Percentiles rank a stretch among this genome's conserved stretches.
Evolutionary conservation across 768 basidiomycete species (phyloP).

Genomic region (Calocybe cyanea): DNA sequence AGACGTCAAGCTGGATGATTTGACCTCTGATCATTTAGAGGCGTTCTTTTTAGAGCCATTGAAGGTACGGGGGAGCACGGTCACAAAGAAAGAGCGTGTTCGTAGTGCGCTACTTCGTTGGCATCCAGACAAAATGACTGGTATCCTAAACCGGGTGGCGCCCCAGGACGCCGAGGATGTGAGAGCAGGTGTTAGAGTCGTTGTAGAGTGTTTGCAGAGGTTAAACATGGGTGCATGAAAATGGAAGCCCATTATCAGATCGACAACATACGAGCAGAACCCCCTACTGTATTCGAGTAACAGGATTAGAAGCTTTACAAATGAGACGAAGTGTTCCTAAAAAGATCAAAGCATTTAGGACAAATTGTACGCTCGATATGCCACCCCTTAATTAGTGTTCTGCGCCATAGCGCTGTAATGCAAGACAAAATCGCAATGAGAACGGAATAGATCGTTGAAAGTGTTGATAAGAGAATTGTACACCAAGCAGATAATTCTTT

Average conservation of each 20-base stretch:
- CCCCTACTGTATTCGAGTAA: neutral
- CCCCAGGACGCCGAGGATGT: conserved; percentile 43
- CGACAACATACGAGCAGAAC: neutral
- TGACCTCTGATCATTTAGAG: conserved; percentile 38
- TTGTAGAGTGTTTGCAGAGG: conserved; percentile 32
- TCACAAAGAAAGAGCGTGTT: conserved; percentile 49
- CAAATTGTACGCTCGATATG: no score
- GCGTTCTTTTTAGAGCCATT: conserved; percentile 49
- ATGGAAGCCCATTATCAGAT: neutral
- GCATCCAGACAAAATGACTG: conserved; percentile 63
- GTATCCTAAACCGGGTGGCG: conserved; percentile 37
- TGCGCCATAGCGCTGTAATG: no score
- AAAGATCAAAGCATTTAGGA: no score
- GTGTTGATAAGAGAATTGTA: no score
- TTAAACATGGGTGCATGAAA: conserved; percentile 19
- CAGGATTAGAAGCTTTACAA: no score
- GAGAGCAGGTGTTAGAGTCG: conserved; percentile 40
- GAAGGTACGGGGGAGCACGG: conserved; percentile 34
- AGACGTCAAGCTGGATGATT: conserved; percentile 20
- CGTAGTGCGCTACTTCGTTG: conserved; percentile 60
- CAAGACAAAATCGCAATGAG: no score
- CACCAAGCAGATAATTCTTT: no score
- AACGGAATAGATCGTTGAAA: no score
- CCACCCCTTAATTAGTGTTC: no score
- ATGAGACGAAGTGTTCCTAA: no score